Conservation (phyloP, 2,329 filamentous ascomycete genomes). For the Colletotrichum sp. region DNA sequence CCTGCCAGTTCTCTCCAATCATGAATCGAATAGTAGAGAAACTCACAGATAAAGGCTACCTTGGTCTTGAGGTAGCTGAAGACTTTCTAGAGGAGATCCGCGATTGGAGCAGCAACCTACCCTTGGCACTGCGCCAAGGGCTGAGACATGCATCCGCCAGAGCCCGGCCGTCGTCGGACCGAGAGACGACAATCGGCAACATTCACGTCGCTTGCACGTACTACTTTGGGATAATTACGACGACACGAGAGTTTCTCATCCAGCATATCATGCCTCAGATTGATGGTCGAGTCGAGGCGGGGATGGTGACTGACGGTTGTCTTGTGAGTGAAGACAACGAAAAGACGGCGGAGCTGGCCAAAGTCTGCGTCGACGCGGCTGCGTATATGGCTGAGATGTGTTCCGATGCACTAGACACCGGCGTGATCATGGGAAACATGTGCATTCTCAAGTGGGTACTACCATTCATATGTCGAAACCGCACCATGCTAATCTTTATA, state of each 20-base stretch:
- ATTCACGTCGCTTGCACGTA: conserved; percentile 63
- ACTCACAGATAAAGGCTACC: conserved; percentile 43
- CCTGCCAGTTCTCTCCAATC: conserved; percentile 46
- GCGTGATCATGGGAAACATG: conserved; percentile 58
- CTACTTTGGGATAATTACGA: conserved; percentile 63
- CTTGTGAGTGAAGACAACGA: not conserved
- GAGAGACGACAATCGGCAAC: conserved; percentile 48
- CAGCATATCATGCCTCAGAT: conserved; percentile 47
- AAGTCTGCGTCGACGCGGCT: conserved; percentile 61
- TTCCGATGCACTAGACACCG: conserved; percentile 48
- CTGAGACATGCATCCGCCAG: conserved; percentile 21
- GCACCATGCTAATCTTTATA: accelerated
- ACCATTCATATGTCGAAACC: not conserved
- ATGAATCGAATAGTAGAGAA: conserved; percentile 48
- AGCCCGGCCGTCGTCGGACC: not conserved
- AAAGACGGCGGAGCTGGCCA: conserved; percentile 40
- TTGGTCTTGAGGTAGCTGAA: conserved; percentile 38
- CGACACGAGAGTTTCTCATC: conserved; percentile 61
- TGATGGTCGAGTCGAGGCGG: conserved; percentile 2
- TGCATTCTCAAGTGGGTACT: conserved; percentile 60
- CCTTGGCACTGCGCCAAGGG: conserved; percentile 33
- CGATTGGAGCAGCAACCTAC: conserved; percentile 50
- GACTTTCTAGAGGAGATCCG: conserved; percentile 46
- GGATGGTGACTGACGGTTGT: conserved; percentile 27
- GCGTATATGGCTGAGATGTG: conserved; percentile 61